Percentiles rank a stretch among this genome's conserved stretches.
These are phyloP conservation scores for Aegilops umbellulata DNA, from an alignment of 176 grass and related monocot species.

Conservation along the genomic window DNA sequence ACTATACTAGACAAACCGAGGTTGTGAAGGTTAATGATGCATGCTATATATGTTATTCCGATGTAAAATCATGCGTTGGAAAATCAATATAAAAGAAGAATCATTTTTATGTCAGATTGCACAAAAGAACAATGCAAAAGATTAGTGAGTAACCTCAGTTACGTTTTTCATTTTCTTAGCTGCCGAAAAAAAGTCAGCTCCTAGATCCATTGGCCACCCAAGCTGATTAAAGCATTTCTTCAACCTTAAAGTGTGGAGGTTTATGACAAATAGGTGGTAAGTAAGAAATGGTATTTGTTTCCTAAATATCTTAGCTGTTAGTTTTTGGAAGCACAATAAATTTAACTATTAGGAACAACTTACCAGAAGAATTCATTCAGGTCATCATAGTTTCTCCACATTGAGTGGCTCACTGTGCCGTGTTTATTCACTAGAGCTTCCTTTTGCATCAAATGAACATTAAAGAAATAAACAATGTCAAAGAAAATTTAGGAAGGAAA, in stretches of 20 bases:
- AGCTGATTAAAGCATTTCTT: conserved; percentile 73
- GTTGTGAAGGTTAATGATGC: no score
- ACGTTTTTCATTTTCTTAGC: conserved; percentile 9
- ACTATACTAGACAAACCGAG: no score
- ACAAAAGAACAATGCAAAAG: not conserved
- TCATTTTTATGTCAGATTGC: no score
- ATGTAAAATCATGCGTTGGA: no score
- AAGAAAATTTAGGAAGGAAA: not conserved
- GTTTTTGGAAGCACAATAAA: not conserved
- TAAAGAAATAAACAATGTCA: not conserved
- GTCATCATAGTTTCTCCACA: conserved; percentile 98
- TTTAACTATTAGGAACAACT: conserved; percentile 19
- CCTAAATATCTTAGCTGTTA: not conserved
- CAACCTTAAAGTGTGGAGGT: conserved; percentile 54
- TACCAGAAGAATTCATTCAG: conserved; percentile 98
- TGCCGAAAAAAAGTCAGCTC: conserved; percentile 50
- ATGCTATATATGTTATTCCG: no score
- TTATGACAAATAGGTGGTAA: not conserved
- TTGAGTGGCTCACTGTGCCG: conserved; percentile 78
- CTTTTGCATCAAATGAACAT: conserved; percentile 56
- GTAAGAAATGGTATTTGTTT: not conserved
- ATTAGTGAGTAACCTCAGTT: conserved; percentile 38
- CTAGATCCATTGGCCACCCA: conserved; percentile 47
- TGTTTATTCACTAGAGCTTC: conserved; percentile 60
- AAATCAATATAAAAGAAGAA: no score